phyloP scores from a whole-genome alignment of 768 basidiomycete genomes.

The Rhodotorula babjevae region DNA sequence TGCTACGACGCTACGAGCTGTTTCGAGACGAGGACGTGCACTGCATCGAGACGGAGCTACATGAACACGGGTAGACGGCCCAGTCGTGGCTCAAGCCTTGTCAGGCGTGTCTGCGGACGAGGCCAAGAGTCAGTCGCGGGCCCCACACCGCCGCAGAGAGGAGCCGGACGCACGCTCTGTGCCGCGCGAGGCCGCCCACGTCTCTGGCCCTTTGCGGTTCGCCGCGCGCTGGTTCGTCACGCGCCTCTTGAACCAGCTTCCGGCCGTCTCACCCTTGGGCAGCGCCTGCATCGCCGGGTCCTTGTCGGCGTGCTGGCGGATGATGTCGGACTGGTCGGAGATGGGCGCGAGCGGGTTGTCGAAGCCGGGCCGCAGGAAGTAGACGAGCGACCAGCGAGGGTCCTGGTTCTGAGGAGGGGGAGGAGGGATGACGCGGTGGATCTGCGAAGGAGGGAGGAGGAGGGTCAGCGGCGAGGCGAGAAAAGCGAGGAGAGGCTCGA shows the following conservation, averaged over 20 bases:
- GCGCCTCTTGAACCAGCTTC: constrained; percentile 22
- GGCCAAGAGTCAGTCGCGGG: background rate
- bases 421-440: constrained; percentile 38
- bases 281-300: constrained; percentile 17
- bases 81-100: background rate
- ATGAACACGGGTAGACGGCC: too few relatives aligned
- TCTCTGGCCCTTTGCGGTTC: constrained; percentile 36
- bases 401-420: constrained; percentile 16
- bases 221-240: constrained; percentile 16
- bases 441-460: background rate
- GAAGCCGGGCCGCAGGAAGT: constrained; percentile 35
- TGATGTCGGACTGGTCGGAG: background rate
- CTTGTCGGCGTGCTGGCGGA: constrained; percentile 12
- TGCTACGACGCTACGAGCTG: too few relatives aligned
- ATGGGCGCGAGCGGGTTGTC: constrained; percentile 19
- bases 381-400: constrained; percentile 31
- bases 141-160: too few relatives aligned
- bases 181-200: constrained; percentile 23
- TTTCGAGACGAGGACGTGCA: too few relatives aligned
- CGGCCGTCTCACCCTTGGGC: constrained; percentile 18
- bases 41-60: too few relatives aligned
- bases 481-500: background rate
- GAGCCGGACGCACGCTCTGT: constrained; percentile 27
- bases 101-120: background rate
- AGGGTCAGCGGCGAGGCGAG: background rate